Percentiles rank a stretch among this genome's conserved stretches.
These are phyloP conservation scores for Fusarium nelsonii DNA, from an alignment of 2,329 filamentous ascomycete genomes.

Conservation along the genomic window DNA sequence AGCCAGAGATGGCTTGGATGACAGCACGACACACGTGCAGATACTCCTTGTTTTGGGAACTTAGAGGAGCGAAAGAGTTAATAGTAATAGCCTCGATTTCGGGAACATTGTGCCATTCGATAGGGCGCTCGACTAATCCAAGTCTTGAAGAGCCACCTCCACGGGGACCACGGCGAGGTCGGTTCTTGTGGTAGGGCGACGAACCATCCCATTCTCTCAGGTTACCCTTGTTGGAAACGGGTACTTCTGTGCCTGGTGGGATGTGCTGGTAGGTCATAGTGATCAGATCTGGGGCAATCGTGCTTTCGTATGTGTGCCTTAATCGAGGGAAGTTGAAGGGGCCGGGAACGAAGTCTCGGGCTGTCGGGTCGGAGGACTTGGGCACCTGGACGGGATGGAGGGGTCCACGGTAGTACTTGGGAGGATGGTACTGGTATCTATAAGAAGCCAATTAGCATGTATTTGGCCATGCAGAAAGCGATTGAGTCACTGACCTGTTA, in stretches of 20 bases:
- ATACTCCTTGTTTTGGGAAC: conserved; percentile 77
- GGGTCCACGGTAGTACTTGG: conserved; percentile 94
- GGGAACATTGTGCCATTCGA: conserved; percentile 88
- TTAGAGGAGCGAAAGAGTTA: conserved; percentile 78
- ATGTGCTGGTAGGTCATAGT: conserved; percentile 88
- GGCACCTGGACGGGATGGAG: conserved; percentile 93
- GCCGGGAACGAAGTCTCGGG: conserved; percentile 88
- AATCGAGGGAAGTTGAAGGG: conserved; percentile 90
- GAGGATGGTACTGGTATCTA: conserved; percentile 95
- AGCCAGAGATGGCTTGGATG: conserved; percentile 86
- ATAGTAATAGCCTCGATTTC: conserved; percentile 84
- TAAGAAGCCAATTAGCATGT: conserved; percentile 22
- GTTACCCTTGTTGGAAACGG: conserved; percentile 67
- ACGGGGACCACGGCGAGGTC: conserved; percentile 85
- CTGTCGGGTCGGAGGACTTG: conserved; percentile 85
- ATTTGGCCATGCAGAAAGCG: neutral
- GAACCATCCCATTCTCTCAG: conserved; percentile 89
- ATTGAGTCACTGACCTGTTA: conserved; percentile 56
- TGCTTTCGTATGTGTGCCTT: conserved; percentile 89
- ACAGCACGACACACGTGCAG: conserved; percentile 87
- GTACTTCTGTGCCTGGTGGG: conserved; percentile 76
- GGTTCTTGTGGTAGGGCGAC: conserved; percentile 94
- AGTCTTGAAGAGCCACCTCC: conserved; percentile 75
- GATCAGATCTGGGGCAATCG: conserved; percentile 88
- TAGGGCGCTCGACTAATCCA: conserved; percentile 76